phyloP scores from a whole-genome alignment of 2,329 filamentous ascomycete genomes.

The Xylaria polymorpha region DNA sequence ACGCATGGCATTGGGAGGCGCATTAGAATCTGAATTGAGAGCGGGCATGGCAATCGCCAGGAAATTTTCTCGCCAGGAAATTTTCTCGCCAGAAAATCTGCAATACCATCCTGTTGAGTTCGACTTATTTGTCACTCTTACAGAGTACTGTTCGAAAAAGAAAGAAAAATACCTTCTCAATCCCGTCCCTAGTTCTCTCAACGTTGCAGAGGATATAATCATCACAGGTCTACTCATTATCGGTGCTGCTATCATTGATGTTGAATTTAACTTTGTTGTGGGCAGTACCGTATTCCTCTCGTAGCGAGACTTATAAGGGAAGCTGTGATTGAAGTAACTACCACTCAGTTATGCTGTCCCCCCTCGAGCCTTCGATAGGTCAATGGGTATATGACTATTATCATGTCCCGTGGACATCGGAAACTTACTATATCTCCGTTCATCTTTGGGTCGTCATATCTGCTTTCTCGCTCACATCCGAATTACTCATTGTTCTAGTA shows the following conservation, averaged over 20 bases:
- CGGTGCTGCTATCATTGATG: background rate
- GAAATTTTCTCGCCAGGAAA: conserved; percentile 27
- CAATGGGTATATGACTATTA: too few species aligned
- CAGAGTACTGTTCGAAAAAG: background rate
- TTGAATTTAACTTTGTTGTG: background rate
- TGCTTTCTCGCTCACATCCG: too few species aligned
- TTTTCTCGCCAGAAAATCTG: conserved; percentile 26
- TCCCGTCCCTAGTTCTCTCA: background rate
- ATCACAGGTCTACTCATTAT: background rate
- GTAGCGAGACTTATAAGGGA: too few species aligned
- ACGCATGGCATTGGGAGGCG: conserved; percentile 37
- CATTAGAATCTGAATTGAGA: conserved; percentile 37
- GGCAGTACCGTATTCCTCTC: too few species aligned
- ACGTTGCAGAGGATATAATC: background rate
- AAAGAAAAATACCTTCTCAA: background rate
- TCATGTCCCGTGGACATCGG: too few species aligned
- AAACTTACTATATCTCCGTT: too few species aligned
- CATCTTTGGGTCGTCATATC: too few species aligned
- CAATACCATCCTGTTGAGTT: conserved; percentile 2
- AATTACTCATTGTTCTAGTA: too few species aligned
- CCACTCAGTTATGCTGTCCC: too few species aligned
- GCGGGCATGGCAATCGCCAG: conserved; percentile 21
- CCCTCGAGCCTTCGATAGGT: too few species aligned
- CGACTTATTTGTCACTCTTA: conserved; percentile 2
- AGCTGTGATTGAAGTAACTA: too few species aligned